Evolutionary conservation across 495 filamentous ascomycete genomes (phyloP), one percentile per base, ranked within the genome.

Genomic region (Aspergillus funiculosus): DNA sequence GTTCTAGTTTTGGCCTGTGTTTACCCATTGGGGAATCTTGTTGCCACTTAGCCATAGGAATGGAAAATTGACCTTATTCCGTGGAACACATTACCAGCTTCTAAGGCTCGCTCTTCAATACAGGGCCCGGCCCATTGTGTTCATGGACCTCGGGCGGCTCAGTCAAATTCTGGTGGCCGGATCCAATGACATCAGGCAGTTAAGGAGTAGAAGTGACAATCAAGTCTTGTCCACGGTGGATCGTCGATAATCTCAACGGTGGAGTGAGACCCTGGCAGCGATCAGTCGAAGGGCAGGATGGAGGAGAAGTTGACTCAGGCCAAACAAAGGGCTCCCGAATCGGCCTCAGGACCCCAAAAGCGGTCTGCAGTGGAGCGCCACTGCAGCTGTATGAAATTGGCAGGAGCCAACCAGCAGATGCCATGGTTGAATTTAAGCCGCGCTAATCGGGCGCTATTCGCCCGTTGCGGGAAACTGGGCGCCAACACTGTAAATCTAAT

Each of bases 361-460:
- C 47, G 47, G 47, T 50, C 47, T 50, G 32, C 9, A 29, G 25
- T 50, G 32, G 39, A 8, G 15, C 25, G 13, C 20, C 43, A 31
- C 29, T 13, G 26, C 28, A 20, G 28, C 27, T 51, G 41, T 36
- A 45, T 39, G 41, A 25, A 29, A 49, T 43, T n/a, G n/a, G n/a
- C 22, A 27, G 18, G 38, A 49, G 13, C 46, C 46, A 49, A 46
- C 37, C 14, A 38, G 24, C 9, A 5, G 5, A 9, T 29, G n/a
- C 6, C 18, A 26, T 43, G 24, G 14, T 13, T 20, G 2, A 31
- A 42, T 26, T 43, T 30, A 48, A 46, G 39, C 39, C 15, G 43
- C 43, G 47, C 39, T 54, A 47, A 50, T 46, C 47, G 39, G 39
- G 27, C 31, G n/a, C n/a, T n/a, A n/a, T n/a, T n/a, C n/a, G n/a